Conservation (phyloP, 2,329 filamentous ascomycete species). For the Talaromyces funiculosus region DNA sequence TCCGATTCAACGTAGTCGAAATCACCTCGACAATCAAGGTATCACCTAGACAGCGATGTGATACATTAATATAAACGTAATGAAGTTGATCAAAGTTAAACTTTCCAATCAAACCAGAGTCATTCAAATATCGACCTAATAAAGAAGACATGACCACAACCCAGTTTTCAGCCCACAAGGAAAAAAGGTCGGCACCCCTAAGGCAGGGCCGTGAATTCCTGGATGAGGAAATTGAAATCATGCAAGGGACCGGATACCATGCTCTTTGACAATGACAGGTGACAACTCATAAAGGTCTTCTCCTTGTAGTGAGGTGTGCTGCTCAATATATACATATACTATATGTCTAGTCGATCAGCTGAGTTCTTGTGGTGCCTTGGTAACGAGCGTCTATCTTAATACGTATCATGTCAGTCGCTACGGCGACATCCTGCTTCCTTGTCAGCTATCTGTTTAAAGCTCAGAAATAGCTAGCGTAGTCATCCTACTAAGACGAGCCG, state of each 20-base stretch:
- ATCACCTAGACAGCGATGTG: background rate
- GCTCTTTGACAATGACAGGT: background rate
- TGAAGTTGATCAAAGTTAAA: background rate
- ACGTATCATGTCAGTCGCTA: background rate
- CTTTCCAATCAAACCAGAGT: no score
- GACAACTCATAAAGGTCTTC: background rate
- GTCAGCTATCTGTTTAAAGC: background rate
- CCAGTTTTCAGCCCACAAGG: background rate
- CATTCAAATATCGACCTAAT: no score
- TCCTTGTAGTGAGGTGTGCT: no score
- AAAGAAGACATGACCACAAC: no score
- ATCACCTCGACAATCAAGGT: background rate
- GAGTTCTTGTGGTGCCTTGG: background rate
- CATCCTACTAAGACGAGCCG: background rate
- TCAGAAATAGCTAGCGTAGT: background rate
- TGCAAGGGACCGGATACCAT: background rate
- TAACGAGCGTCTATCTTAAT: background rate
- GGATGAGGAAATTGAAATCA: background rate
- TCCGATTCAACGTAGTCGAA: background rate
- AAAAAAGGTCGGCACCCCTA: background rate
- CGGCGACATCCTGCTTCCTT: background rate
- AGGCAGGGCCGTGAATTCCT: background rate
- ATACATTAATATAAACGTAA: background rate
- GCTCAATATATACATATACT: no score
- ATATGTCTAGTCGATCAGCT: background rate